A percentile compares a stretch with the other conserved stretches of the same genome.
These are phyloP conservation scores for Vitis vinifera DNA, from an alignment of 164 flowering plant species.

Conservation along the genomic window DNA sequence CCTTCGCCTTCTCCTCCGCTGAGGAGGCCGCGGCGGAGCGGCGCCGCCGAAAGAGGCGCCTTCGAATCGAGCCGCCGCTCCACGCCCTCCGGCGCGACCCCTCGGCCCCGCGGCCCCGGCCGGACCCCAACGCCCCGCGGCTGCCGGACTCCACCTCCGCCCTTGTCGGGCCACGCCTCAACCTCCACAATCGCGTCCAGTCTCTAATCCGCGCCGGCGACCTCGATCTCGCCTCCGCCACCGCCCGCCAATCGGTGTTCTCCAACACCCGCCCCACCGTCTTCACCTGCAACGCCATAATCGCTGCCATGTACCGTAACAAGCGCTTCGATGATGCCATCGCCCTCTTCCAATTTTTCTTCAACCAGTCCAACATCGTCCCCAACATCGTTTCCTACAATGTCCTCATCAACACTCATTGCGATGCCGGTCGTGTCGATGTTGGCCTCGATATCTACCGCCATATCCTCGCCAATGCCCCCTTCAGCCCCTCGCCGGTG, in stretches of 20 bases:
- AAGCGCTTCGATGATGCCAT: conserved; percentile 58
- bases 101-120: conserved; percentile 30
- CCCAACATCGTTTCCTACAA: conserved; percentile 82
- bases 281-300: conserved; percentile 84
- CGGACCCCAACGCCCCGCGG: conserved; percentile 63
- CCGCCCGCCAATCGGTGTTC: conserved; percentile 70
- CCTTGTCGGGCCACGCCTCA: conserved; percentile 70
- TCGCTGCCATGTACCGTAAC: conserved; percentile 70
- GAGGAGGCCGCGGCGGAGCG: conserved; percentile 90
- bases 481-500: conserved; percentile 63
- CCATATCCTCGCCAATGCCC: conserved; percentile 57
- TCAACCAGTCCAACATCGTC: conserved; percentile 50
- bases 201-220: conserved; percentile 70
- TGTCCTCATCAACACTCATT: conserved; percentile 59
- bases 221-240: conserved; percentile 63
- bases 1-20: conserved; percentile 71
- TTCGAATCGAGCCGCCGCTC: conserved; percentile 79
- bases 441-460: conserved; percentile 46
- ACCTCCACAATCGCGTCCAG: conserved; percentile 81
- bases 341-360: conserved; percentile 64
- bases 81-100: conserved; percentile 68
- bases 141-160: conserved; percentile 79
- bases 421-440: conserved; percentile 59
- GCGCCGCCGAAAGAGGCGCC: conserved; percentile 75
- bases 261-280: conserved; percentile 73